phyloP scores from a whole-genome alignment of 345 rosid genomes.

The rapeseed (Brassica napus) region DNA sequence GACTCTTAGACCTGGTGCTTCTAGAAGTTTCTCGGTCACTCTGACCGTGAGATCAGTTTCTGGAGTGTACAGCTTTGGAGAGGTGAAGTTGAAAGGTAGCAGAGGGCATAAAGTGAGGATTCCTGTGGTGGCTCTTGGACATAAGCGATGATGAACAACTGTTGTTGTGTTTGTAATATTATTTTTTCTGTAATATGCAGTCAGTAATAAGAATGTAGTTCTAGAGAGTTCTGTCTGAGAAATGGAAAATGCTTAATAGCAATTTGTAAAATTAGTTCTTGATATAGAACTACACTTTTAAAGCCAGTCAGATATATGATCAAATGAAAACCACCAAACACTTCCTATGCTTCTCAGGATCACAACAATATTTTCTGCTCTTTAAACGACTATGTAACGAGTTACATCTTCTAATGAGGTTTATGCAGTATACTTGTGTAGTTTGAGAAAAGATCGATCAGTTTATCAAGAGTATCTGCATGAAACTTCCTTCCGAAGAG shows the following conservation, averaged over 20 bases:
- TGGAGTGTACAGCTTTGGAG: conserved; percentile 83
- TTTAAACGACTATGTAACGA: conserved; percentile 7
- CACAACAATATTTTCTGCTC: conserved; percentile 22
- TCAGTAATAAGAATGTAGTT: conserved; percentile 55
- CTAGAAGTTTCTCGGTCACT: conserved; percentile 63
- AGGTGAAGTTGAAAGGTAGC: conserved; percentile 86
- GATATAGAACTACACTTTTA: conserved; percentile 18
- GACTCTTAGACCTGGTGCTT: conserved; percentile 72
- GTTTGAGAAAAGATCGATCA: conserved; percentile 70
- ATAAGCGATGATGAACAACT: conserved; percentile 50
- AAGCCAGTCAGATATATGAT: conserved; percentile 1
- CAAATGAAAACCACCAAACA: conserved; percentile 8
- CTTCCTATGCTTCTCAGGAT: conserved; percentile 14
- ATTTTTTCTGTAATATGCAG: conserved; percentile 52
- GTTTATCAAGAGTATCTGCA: conserved; percentile 60
- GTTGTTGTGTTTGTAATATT: conserved; percentile 50
- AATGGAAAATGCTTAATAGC: conserved; percentile 21
- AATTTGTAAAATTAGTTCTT: conserved; percentile 32
- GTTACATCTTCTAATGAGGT: conserved; percentile 23
- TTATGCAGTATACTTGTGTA: conserved; percentile 46
- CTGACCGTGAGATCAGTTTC: conserved; percentile 68
- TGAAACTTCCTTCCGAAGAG: conserved; percentile 90
- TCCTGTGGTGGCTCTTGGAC: conserved; percentile 82
- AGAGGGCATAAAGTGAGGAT: conserved; percentile 91
- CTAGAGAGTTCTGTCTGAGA: conserved; percentile 18